A percentile compares a stretch with the other conserved stretches of the same genome.
These are phyloP conservation scores for Byssothecium circinans DNA, from an alignment of 2,329 filamentous ascomycete genomes.

Conservation along the genomic window DNA sequence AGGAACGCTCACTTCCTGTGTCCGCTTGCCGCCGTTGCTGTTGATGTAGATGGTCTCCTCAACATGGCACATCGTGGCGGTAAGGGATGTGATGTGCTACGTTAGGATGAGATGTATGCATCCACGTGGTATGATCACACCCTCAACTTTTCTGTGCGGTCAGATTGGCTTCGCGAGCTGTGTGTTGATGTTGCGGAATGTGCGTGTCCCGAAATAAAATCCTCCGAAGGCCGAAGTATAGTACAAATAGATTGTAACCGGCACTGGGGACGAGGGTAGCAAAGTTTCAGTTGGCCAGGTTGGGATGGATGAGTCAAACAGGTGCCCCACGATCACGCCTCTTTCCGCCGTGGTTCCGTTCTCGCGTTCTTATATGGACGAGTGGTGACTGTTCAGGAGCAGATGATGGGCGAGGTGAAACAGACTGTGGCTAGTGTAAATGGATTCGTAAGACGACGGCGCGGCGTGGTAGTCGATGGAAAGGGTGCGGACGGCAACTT, in stretches of 20 bases:
- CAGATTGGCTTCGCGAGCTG: conserved; percentile 14
- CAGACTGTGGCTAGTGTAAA: conserved; percentile 22
- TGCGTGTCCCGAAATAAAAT: conserved; percentile 21
- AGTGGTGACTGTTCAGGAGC: neutral
- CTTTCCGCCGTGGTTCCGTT: too few species aligned
- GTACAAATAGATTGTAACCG: conserved; percentile 13
- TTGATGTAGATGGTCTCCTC: conserved; percentile 34
- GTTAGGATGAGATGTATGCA: neutral
- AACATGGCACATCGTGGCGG: conserved; percentile 35
- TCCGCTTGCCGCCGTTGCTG: conserved; percentile 26
- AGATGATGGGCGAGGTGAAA: conserved; percentile 32
- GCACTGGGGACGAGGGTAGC: neutral
- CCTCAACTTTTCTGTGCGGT: conserved; percentile 16
- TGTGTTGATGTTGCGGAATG: conserved; percentile 14
- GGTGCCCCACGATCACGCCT: conserved; percentile 1
- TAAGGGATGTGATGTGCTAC: neutral
- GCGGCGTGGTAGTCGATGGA: conserved; percentile 14
- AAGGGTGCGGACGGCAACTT: conserved; percentile 22
- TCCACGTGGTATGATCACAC: conserved; percentile 1
- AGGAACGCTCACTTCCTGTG: conserved; percentile 25
- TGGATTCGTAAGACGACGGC: conserved; percentile 14
- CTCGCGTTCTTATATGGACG: conserved; percentile 1
- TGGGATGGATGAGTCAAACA: neutral
- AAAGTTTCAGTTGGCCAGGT: neutral
- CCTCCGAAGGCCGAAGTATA: conserved; percentile 23